phyloP scores from a whole-genome alignment of 148 eudicot species.

The Hydrangea macrophylla region DNA sequence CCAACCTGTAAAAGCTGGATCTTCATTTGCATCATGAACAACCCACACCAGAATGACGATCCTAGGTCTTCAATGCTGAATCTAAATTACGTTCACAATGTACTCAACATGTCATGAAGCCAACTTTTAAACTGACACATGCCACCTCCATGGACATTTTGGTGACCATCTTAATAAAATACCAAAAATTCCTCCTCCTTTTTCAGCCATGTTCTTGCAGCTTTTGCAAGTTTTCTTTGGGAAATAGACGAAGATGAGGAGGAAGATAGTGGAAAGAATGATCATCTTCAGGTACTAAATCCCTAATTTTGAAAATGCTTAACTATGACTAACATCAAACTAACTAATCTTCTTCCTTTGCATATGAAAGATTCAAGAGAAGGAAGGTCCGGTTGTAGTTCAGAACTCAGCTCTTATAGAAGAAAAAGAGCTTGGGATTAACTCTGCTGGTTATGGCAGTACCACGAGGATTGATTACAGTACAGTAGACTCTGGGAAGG shows the following conservation, averaged over 20 bases:
- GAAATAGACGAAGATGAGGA: constrained; percentile 44
- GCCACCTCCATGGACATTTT: neutral
- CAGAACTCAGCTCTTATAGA: constrained; percentile 3
- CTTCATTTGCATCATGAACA: neutral
- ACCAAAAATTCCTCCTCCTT: neutral
- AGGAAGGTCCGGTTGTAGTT: neutral
- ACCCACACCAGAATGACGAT: neutral
- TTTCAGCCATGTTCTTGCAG: constrained; percentile 70
- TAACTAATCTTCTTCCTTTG: neutral
- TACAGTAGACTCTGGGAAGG: constrained; percentile 7
- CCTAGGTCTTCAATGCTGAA: neutral
- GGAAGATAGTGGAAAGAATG: constrained; percentile 14
- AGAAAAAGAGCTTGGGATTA: constrained; percentile 19
- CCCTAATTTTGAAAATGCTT: neutral
- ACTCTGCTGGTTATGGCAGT: neutral
- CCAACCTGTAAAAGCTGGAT: neutral
- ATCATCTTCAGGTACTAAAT: constrained; percentile 30
- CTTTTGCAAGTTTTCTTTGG: constrained; percentile 86
- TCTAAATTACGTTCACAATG: neutral
- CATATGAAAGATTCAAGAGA: constrained; percentile 16
- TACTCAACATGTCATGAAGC: neutral
- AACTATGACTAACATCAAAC: neutral
- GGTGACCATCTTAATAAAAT: neutral
- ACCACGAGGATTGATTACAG: neutral
- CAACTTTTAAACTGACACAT: neutral